Evolutionary conservation across 345 rosid genomes (phyloP).

Genomic region (Pistacia atlantica): DNA sequence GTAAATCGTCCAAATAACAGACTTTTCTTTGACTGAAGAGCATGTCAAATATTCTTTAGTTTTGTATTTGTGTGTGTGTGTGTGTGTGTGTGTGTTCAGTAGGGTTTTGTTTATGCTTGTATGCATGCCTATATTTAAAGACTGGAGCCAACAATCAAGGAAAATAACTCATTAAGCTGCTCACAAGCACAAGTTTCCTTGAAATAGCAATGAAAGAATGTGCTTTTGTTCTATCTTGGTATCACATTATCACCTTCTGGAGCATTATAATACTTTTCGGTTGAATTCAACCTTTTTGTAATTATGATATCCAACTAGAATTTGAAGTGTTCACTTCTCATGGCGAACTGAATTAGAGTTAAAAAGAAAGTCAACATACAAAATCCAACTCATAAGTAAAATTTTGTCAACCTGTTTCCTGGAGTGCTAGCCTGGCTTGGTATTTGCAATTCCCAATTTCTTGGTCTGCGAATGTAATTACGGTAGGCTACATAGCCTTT

Average conservation of each 20-base stretch:
- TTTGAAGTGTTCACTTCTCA: background rate
- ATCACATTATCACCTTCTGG: background rate
- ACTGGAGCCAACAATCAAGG: too few relatives aligned
- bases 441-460: conserved; percentile 72
- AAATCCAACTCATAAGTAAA: conserved; percentile 15
- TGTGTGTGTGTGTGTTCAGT: too few relatives aligned
- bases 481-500: conserved; percentile 86
- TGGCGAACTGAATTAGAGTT: background rate
- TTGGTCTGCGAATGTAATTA: conserved; percentile 80
- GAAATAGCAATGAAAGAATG: too few relatives aligned
- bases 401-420: conserved; percentile 71
- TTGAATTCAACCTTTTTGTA: background rate
- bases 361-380: background rate
- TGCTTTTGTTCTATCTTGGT: background rate
- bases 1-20: background rate
- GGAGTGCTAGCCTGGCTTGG: conserved; percentile 80
- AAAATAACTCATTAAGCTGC: too few relatives aligned
- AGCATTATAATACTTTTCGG: background rate
- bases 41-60: too few relatives aligned
- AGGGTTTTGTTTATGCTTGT: too few relatives aligned
- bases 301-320: background rate
- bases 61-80: too few relatives aligned
- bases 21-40: too few relatives aligned
- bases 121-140: too few relatives aligned
- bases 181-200: too few relatives aligned